These are phyloP conservation scores for Penicillium italicum DNA, from an alignment of 2,329 filamentous ascomycete species.

Conservation along the genomic window DNA sequence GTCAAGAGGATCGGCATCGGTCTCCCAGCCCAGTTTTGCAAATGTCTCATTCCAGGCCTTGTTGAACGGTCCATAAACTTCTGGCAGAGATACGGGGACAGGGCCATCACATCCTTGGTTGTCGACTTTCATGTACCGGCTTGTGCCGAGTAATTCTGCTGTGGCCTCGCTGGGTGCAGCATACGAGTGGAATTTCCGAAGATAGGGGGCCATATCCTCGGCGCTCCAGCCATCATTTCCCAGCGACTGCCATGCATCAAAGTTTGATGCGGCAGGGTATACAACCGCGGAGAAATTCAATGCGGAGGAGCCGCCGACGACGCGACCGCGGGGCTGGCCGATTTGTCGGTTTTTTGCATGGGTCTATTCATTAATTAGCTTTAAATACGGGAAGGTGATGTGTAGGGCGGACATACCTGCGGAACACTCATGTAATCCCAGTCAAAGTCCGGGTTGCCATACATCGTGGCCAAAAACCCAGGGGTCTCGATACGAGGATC, in stretches of 20 bases:
- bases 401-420: constrained; percentile 15
- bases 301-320: constrained; percentile 49
- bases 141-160: constrained; percentile 6
- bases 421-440: constrained; percentile 27
- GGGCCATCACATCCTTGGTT: constrained; percentile 21
- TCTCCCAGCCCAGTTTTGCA: constrained; percentile 20
- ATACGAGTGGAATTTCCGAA: constrained; percentile 42
- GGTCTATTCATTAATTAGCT: constrained; percentile 6
- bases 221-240: constrained; percentile 48
- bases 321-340: constrained; percentile 46
- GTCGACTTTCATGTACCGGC: constrained; percentile 17
- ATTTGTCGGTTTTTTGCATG: constrained; percentile 42
- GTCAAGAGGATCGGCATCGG: constrained; percentile 30
- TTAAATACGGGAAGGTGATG: not conserved
- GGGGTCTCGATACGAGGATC: constrained; percentile 26
- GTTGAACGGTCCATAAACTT: constrained; percentile 31
- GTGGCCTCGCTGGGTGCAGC: constrained; percentile 27
- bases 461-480: constrained; percentile 17
- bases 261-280: constrained; percentile 34
- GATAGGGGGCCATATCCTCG: constrained; percentile 48
- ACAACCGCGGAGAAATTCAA: constrained; percentile 41
- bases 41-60: constrained; percentile 26
- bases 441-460: constrained; percentile 23
- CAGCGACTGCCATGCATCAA: constrained; percentile 46
- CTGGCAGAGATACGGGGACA: constrained; percentile 24